Conservation (phyloP, 2,329 filamentous ascomycete genomes). For the Hymenoscyphus salicellus region DNA sequence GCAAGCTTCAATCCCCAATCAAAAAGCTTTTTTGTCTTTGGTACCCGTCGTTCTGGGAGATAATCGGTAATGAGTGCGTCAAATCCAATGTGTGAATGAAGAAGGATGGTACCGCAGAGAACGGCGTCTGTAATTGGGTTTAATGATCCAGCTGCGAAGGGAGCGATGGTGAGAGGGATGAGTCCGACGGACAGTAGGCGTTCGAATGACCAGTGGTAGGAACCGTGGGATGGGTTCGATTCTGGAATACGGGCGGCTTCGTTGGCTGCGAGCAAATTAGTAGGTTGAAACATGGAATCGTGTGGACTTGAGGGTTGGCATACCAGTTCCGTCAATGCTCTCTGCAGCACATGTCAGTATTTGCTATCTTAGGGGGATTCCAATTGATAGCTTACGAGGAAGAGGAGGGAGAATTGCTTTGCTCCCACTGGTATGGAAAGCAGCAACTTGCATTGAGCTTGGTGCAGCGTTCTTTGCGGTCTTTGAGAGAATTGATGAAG, state of each 20-base stretch:
- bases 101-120: conserved; percentile 75
- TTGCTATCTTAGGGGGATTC: background rate
- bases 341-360: conserved; percentile 56
- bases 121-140: conserved; percentile 86
- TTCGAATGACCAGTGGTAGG: conserved; percentile 99
- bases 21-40: conserved; percentile 62
- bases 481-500: conserved; percentile 29
- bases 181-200: conserved; percentile 76
- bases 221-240: conserved; percentile 76
- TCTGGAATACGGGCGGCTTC: conserved; percentile 75
- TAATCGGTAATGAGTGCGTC: conserved; percentile 90
- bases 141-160: conserved; percentile 86
- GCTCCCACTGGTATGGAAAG: conserved; percentile 82
- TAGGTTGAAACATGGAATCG: conserved; percentile 9
- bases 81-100: conserved; percentile 96
- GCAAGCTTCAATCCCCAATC: conserved; percentile 76
- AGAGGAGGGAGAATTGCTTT: conserved; percentile 76
- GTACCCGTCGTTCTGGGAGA: conserved; percentile 69
- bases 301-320: conserved; percentile 21
- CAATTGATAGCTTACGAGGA: conserved; percentile 63
- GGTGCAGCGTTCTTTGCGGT: conserved; percentile 40
- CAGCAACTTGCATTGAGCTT: conserved; percentile 56
- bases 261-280: conserved; percentile 60
- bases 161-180: conserved; percentile 81
- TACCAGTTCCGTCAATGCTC: conserved; percentile 73